Evolutionary conservation across 2,329 filamentous ascomycete genomes (phyloP), one percentile per base, ranked within the genome.

Genomic region (Nemania abortiva): DNA sequence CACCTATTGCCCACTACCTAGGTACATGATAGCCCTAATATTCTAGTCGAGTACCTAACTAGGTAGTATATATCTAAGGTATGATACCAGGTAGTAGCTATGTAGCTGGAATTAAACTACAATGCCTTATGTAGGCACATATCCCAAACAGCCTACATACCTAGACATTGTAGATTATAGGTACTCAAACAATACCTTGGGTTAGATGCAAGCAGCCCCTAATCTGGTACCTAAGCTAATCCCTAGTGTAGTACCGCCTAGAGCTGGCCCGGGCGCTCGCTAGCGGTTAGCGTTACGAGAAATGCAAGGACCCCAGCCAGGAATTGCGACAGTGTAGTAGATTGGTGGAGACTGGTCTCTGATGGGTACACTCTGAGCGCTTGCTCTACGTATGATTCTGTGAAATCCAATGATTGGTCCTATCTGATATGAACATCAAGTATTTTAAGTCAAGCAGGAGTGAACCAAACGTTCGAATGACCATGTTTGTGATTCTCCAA

Each of bases 281-380:
- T 55, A 24, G n/a, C 10, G 29, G 31, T n/a, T 13, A 24, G 54
- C 20, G 34, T n/a, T 10, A 29, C 15, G n/a, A 55, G 55, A 55
- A 49, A 55, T 59, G 58, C 54, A 37, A 64, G 24, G 24, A 55
- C 58, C 42, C 55, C 20, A 42, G 20, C 37, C 15, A 18, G 29
- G 34, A 34, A 52, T 49, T 15, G 37, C 13, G 6, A 37, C 24
- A 37, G 7, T 37, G 34, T 45, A 54, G 50, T 18, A 24, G 24
- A 18, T 59, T 58, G 56, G 56, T 50, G 52, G 65, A 20, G 65
- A 37, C 37, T 27, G 37, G 22, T 42, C 24, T 34, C 18, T 55
- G 42, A 62, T 56, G 52, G 31, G 52, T 37, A 9, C 34, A 37
- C 42, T 57, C 57, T 45, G 50, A 62, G 20, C 31, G 37, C 52